Base-by-base conservation (phyloP, 768 basidiomycete genomes). In the Panellus pusillus region DNA sequence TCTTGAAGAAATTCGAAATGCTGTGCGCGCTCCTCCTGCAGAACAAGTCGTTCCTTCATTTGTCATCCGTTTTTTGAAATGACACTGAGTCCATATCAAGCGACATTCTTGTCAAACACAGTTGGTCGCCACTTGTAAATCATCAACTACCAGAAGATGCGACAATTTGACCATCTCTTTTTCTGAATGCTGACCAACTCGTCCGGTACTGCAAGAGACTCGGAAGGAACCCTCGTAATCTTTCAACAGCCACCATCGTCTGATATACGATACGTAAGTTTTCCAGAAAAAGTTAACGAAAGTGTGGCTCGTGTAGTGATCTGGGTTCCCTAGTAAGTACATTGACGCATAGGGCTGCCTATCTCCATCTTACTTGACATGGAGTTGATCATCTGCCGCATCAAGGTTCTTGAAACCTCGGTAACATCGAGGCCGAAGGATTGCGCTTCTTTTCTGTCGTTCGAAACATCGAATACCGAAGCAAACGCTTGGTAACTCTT, bases 241-340 rank as follows among this genome's bases (percentile, higher is more conserved):
- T 13, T 40, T n/a, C 11, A 38, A 37, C 6, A 24, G 24, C 24
- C 19, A 13, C 35, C 2, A 3, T 18, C 1, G 24, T 13, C 49
- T 41, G 42, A 50, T 15, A 11, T 35, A 50, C 2, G 9, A 12
- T 0, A 66, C 61, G 54, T 56, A 68, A 4, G 38, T 6, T 47
- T 56, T 50, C 72, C 72, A 74, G 39, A 58, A 66, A 31, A 72
- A 68, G 4, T 58, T n/a, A 2, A 60, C 50, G 51, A 69, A 74
- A 14, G n/a, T 47, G 43, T 67, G 64, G 49, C 52, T 68, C 0
- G 66, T 69, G 42, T 71, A 73, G 31, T 71, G 68, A 58, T 74
- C 72, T 4, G 68, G 69, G 57, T 65, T 50, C 0, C 65, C 67
- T 1, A 72, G 44, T 1, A 74, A 37, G 52, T 73, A 71, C 45